Percentiles rank a stretch among this genome's conserved stretches.
These are phyloP conservation scores for Phytophthora vignae DNA, from an alignment of 352 stramenopile genomes.

Conservation along the genomic window DNA sequence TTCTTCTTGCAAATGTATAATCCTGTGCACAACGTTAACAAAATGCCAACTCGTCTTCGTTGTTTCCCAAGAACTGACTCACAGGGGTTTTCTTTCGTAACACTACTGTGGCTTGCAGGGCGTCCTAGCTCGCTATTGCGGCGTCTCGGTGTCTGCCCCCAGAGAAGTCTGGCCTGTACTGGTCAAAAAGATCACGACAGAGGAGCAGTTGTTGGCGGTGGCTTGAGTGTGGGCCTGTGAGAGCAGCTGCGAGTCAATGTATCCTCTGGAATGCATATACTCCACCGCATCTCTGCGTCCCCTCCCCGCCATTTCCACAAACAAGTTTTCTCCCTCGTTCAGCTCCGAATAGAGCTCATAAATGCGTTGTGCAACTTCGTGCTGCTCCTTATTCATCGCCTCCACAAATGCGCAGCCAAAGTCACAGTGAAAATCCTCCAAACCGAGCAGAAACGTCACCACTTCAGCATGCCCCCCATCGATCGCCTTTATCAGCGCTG, in stretches of 20 bases:
- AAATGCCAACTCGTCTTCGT: too few species aligned
- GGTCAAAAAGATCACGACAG: background rate
- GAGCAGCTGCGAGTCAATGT: background rate
- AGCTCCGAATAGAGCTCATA: background rate
- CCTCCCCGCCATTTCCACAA: slow-evolving; percentile 1
- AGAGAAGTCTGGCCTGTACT: background rate
- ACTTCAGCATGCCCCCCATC: background rate
- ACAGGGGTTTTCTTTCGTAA: too few species aligned
- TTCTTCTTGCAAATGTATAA: too few species aligned
- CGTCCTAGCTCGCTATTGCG: background rate
- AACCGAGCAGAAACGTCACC: background rate
- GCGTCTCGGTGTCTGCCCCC: background rate
- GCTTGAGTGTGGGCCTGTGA: background rate
- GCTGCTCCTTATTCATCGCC: background rate
- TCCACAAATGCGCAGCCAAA: background rate
- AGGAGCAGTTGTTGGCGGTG: background rate
- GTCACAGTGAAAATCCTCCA: background rate
- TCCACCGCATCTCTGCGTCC: background rate
- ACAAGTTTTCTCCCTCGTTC: background rate
- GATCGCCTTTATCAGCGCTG: background rate
- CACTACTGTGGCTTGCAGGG: too few species aligned
- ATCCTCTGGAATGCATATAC: background rate
- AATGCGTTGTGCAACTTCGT: background rate
- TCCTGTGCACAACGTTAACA: too few species aligned
- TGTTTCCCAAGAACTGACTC: too few species aligned